Evolutionary conservation across 176 grass and related monocot species (phyloP).

Genomic region (Puccinellia tenuiflora): DNA sequence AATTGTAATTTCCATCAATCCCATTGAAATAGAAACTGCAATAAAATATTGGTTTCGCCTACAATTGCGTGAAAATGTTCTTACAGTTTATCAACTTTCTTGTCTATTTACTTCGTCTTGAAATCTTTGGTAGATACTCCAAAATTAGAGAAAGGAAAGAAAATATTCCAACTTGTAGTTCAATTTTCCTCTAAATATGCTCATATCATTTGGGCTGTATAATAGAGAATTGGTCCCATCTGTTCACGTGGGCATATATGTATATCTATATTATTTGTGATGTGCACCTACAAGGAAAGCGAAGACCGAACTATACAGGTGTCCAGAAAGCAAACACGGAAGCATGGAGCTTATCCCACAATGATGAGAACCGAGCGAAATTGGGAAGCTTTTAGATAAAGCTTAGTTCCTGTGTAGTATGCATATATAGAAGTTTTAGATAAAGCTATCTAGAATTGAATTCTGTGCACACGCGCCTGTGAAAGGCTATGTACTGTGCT

Average conservation of each 20-base stretch:
- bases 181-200: background rate
- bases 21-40: background rate
- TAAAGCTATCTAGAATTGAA: background rate
- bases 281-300: background rate
- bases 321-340: background rate
- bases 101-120: background rate
- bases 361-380: constrained; percentile 4
- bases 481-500: background rate
- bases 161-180: background rate
- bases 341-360: background rate
- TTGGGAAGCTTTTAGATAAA: constrained; percentile 2
- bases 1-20: background rate
- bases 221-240: background rate
- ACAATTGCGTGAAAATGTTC: background rate
- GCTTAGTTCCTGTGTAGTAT: background rate
- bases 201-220: background rate
- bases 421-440: background rate
- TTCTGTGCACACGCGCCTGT: background rate
- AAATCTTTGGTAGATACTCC: background rate
- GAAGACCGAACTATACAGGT: background rate
- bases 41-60: background rate
- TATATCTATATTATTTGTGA: background rate
- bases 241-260: background rate
- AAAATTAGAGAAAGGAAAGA: background rate
- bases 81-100: background rate